Evolutionary conservation across 106 monocot species (phyloP).

Genomic region (Dioscorea alata): DNA sequence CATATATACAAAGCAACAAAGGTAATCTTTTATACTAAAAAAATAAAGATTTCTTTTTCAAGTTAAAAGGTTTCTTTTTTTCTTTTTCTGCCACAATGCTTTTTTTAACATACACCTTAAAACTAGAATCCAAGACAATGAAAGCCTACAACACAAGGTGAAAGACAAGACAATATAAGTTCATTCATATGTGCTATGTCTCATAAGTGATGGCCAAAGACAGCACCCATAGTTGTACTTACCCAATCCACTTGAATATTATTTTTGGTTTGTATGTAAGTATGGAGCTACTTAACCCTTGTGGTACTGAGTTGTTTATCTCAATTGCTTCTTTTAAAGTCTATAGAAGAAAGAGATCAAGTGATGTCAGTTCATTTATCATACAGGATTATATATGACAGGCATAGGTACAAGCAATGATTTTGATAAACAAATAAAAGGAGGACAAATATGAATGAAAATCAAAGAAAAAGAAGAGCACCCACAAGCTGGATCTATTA

Average conservation of each 20-base stretch:
- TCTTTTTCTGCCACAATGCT: no score
- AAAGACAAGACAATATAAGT: no score
- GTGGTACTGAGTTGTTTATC: slow-evolving; percentile 89
- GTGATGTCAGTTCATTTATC: not conserved
- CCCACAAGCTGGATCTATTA: slow-evolving; percentile 2
- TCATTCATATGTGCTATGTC: no score
- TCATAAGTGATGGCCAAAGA: no score
- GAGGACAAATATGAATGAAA: not conserved
- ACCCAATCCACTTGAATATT: slow-evolving; percentile 98
- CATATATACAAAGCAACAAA: no score
- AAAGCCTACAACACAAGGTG: no score
- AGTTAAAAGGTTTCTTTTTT: no score
- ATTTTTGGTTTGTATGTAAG: slow-evolving; percentile 74
- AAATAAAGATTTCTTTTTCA: no score
- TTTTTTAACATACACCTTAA: no score
- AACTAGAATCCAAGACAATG: no score
- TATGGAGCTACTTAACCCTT: slow-evolving; percentile 97
- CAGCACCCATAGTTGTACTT: slow-evolving; percentile 6
- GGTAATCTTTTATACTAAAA: no score
- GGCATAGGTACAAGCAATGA: not conserved
- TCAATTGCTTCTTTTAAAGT: slow-evolving; percentile 92
- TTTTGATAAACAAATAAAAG: not conserved
- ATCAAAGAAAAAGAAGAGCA: not conserved
- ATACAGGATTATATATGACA: not conserved
- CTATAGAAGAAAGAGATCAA: slow-evolving; percentile 25